Evolutionary conservation across 352 stramenopile species (phyloP).

Genomic region (Phytophthora aleatoria): DNA sequence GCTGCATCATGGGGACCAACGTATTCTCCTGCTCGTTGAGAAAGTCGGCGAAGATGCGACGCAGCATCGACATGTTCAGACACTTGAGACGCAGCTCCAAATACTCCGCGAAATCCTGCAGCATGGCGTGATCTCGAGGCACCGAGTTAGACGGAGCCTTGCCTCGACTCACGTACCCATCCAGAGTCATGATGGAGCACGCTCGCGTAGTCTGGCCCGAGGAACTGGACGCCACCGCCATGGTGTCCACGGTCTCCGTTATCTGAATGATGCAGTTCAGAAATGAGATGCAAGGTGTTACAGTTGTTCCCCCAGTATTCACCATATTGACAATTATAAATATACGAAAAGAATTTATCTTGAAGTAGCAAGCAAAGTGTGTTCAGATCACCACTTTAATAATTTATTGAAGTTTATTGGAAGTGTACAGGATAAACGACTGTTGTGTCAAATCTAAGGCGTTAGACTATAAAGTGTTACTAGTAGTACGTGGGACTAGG

Average conservation of each 20-base stretch:
- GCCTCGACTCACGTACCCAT: conserved; percentile 30
- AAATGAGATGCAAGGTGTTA: neutral
- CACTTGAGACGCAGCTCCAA: conserved; percentile 55
- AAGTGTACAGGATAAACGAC: too few species aligned
- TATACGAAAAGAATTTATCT: too few species aligned
- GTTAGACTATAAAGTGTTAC: neutral
- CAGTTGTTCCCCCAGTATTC: too few species aligned
- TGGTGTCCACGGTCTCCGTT: conserved; percentile 7
- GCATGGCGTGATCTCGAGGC: conserved; percentile 38
- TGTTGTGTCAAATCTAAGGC: neutral
- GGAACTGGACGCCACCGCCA: neutral
- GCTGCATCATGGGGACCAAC: conserved; percentile 42
- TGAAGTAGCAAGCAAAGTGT: too few species aligned
- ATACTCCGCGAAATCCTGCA: conserved; percentile 61
- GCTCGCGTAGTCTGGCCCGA: conserved; percentile 1
- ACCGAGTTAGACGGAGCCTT: conserved; percentile 29
- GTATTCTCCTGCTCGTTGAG: conserved; percentile 55
- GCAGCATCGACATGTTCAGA: conserved; percentile 53
- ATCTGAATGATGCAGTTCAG: neutral
- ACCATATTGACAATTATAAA: too few species aligned
- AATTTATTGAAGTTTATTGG: too few species aligned
- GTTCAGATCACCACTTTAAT: too few species aligned
- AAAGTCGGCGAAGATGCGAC: conserved; percentile 60
- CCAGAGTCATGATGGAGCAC: conserved; percentile 35
- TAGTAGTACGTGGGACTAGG: neutral